phyloP scores from a whole-genome alignment of 768 basidiomycete species.

The Asterophora lycoperdoides region DNA sequence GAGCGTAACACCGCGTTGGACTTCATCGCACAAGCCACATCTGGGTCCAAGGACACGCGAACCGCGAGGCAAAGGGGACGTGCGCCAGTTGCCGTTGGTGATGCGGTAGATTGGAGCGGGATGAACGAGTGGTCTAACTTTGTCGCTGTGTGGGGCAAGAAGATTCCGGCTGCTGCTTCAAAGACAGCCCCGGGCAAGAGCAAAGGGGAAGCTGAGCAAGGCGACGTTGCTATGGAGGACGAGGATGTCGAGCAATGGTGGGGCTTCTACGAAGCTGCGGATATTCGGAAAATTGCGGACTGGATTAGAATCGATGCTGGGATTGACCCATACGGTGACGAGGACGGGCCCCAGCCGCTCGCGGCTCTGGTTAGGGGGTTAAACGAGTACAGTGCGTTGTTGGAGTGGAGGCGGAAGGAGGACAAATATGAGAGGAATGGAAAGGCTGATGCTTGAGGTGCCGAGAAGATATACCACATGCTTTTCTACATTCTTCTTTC shows the following conservation, averaged over 20 bases:
- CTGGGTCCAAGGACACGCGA: slow-evolving; percentile 25
- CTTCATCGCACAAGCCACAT: slow-evolving; percentile 26
- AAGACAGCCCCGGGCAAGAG: not conserved
- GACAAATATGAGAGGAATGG: slow-evolving; percentile 26
- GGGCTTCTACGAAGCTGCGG: slow-evolving; percentile 63
- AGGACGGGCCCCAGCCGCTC: slow-evolving; percentile 11
- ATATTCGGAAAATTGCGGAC: slow-evolving; percentile 59
- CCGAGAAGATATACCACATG: not conserved
- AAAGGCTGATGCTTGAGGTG: not conserved
- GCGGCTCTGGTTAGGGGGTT: slow-evolving; percentile 45
- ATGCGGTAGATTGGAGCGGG: slow-evolving; percentile 43
- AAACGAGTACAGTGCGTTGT: slow-evolving; percentile 53
- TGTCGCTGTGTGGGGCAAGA: slow-evolving; percentile 68
- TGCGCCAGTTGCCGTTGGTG: slow-evolving; percentile 23
- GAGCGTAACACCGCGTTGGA: slow-evolving; percentile 53
- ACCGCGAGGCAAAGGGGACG: slow-evolving; percentile 40
- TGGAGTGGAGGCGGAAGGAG: slow-evolving; percentile 51
- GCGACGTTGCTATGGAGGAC: slow-evolving; percentile 27
- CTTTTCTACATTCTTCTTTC: not conserved
- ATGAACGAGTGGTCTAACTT: slow-evolving; percentile 73
- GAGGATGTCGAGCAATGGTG: slow-evolving; percentile 61
- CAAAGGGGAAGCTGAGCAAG: slow-evolving; percentile 14
- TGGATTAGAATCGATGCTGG: slow-evolving; percentile 56
- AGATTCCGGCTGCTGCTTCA: slow-evolving; percentile 26
- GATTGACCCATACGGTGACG: slow-evolving; percentile 29